phyloP scores from a whole-genome alignment of 2,329 filamentous ascomycete species.

The Aspergillaceae sp. region DNA sequence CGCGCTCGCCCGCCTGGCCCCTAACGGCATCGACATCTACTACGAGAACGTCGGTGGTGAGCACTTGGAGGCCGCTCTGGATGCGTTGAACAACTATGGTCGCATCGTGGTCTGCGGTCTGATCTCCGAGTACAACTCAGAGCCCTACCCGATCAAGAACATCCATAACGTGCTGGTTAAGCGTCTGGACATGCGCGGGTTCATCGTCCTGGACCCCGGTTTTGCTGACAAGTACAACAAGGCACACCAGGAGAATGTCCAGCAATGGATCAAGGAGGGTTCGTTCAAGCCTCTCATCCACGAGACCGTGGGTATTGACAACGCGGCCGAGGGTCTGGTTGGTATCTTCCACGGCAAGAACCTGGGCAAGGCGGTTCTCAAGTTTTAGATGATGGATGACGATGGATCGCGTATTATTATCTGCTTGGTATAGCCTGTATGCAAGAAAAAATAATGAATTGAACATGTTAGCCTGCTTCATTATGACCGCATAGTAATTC shows the following conservation, averaged over 20 bases:
- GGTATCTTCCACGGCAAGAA: slow-evolving; percentile 71
- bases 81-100: slow-evolving; percentile 55
- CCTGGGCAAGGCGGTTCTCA: slow-evolving; percentile 76
- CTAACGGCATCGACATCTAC: slow-evolving; percentile 73
- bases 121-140: slow-evolving; percentile 70
- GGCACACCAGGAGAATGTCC: slow-evolving; percentile 68
- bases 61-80: slow-evolving; percentile 60
- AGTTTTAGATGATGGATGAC: slow-evolving; percentile 45
- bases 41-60: slow-evolving; percentile 74
- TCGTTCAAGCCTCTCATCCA: slow-evolving; percentile 61
- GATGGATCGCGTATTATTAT: background rate
- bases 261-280: slow-evolving; percentile 68
- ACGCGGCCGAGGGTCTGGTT: slow-evolving; percentile 62
- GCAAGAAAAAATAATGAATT: too few species aligned
- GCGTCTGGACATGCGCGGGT: slow-evolving; percentile 61
- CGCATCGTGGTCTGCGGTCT: slow-evolving; percentile 58
- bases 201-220: slow-evolving; percentile 59
- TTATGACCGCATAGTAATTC: too few species aligned
- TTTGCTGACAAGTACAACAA: slow-evolving; percentile 58
- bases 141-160: slow-evolving; percentile 60
- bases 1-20: slow-evolving; percentile 62
- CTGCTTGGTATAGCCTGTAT: background rate
- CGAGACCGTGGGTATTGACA: slow-evolving; percentile 68
- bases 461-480: too few species aligned
- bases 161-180: slow-evolving; percentile 57